Base-by-base conservation (phyloP, 306 rosid species). In the Glycyrrhiza uralensis region DNA sequence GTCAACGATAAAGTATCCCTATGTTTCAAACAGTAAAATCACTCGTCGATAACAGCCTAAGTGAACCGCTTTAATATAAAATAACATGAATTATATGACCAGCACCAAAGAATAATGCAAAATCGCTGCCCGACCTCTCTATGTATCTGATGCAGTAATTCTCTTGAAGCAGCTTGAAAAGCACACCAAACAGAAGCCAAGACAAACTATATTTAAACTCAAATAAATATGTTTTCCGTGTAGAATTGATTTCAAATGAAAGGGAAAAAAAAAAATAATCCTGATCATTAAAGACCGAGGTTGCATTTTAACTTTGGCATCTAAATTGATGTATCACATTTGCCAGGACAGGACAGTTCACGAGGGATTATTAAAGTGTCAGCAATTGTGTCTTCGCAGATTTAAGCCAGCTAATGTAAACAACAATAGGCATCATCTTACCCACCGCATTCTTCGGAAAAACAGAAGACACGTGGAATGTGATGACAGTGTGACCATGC, bases 371-470 rank as follows among this genome's bases (percentile, higher is more conserved):
- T 23, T 29, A 7, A 75, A 54, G 56, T 50, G 22, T 33, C 71
- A 29, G 15, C 11, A 32, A 32, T 44, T 63, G 68, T 30, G 68
- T 30, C 30, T 42, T 59, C 52, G 29, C 28, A 41, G 36, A 61
- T 23, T n/a, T 11, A 23, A 42, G 60, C 30, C 51, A 15, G 26
- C 42, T 26, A n/a, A 41, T 23, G 57, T 17, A 59, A 29, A 56
- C 55, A 66, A 71, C 38, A 83, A 72, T 58, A 71, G 75, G 71
- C 56, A 78, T 80, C 71, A 66, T 86, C 98, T 91, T 94, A 94
- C 98, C 98, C 87, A 89, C 97, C 86, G 82, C 87, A 56, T 85
- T 82, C 96, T 87, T 82, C 77, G 97, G 98, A 49, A 80, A 72
- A 65, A 88, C 86, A 70, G 97, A 89, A 74, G 76, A 77, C 73